Evolutionary conservation across 2,329 filamentous ascomycete genomes (phyloP), one percentile per base, ranked within the genome.

Genomic region (Trichoderma cornu-damae): DNA sequence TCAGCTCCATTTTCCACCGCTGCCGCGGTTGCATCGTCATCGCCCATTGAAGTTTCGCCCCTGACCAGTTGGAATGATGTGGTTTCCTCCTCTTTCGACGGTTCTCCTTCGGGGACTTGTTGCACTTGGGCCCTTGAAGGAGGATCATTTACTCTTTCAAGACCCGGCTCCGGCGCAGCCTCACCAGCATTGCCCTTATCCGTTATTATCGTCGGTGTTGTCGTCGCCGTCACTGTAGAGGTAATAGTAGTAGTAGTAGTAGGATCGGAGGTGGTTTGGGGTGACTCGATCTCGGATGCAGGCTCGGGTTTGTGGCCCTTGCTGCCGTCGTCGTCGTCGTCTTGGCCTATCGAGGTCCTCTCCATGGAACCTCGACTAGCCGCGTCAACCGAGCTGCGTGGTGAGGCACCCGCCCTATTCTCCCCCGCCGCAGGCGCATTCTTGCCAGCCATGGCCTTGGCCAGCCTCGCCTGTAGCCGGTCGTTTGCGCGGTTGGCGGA

Each of bases 381-480:
- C 18, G 64, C 65, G 51, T 61, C 79, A 73, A 69, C 58, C 6
- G 72, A 74, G 58, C 67, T 71, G 26, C 72, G 68, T 6, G 71
- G 70, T 30, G 72, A 74, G 16, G 61, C 34, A 6, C 46, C 47
- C 9, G 22, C 78, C 73, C 51, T 80, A 72, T n/a, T 80, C 81
- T 4, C 77, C 72, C 20, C 75, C 64, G 49, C 46, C 11, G 54
- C 61, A 11, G 62, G 58, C 28, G 62, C 59, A 52, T 79, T 82
- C 67, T 88, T 90, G 59, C 87, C 87, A 3, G 87, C 90, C 66
- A 96, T 84, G 28, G 92, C 94, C 67, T 90, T 89, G 28, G 93
- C 93, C 60, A 99, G 79, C 61, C 91, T 83, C 69, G 96, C 92
- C 69, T 96, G 92, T 42, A 99, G 77, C 52, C 91, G 84, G 65